Evolutionary conservation across 164 flowering plant species (phyloP).

Genomic region (Buxus sempervirens): DNA sequence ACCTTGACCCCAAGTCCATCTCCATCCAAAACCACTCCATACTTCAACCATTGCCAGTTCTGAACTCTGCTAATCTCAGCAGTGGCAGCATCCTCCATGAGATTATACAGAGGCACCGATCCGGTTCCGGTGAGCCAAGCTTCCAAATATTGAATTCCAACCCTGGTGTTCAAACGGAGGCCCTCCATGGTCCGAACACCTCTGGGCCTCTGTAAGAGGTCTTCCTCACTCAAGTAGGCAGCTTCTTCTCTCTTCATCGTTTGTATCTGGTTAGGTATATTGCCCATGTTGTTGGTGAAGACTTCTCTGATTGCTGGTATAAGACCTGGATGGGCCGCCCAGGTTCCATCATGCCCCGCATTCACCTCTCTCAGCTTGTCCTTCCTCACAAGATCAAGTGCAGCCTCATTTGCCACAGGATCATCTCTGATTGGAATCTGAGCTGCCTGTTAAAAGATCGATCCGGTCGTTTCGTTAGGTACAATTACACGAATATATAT

Average conservation of each 20-base stretch:
- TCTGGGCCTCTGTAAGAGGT: constrained; percentile 61
- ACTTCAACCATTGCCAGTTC: constrained; percentile 92
- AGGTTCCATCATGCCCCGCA: constrained; percentile 95
- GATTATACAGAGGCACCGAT: constrained; percentile 89
- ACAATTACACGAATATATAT: too few species aligned
- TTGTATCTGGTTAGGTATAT: constrained; percentile 60
- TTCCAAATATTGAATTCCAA: constrained; percentile 85
- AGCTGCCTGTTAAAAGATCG: constrained; percentile 68
- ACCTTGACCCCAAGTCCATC: constrained; percentile 68
- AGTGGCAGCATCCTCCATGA: constrained; percentile 97
- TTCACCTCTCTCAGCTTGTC: constrained; percentile 83
- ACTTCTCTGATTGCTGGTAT: constrained; percentile 69
- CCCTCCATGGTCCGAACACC: constrained; percentile 83
- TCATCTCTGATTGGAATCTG: constrained; percentile 90
- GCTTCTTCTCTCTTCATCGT: constrained; percentile 62
- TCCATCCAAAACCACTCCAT: constrained; percentile 68
- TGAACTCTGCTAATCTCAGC: constrained; percentile 93
- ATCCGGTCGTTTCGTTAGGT: too few species aligned
- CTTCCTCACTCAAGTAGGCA: constrained; percentile 53
- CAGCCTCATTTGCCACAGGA: constrained; percentile 78
- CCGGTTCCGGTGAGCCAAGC: constrained; percentile 92
- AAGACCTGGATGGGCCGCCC: constrained; percentile 96
- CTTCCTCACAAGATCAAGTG: constrained; percentile 68
- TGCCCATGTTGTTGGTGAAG: constrained; percentile 60
- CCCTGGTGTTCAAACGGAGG: constrained; percentile 77